A percentile compares a stretch with the other conserved stretches of the same genome.
Conservation (phyloP, 257 asterid species). For the Nicotiana tomentosiformis region DNA sequence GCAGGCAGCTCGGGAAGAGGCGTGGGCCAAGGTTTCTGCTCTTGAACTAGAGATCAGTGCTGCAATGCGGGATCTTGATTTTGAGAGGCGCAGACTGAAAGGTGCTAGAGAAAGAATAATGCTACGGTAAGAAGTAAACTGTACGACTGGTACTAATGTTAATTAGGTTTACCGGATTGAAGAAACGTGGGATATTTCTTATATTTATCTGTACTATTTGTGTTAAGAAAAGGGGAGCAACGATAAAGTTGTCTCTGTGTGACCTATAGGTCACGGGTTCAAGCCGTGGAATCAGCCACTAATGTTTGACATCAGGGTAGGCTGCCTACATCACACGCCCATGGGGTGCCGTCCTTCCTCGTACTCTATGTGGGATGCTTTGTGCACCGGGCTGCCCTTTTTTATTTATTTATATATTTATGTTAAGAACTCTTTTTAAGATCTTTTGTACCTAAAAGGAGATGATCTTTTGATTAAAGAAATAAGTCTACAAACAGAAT, state of each 20-base stretch:
- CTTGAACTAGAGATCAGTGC: conserved; percentile 96
- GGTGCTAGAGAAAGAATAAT: conserved; percentile 94
- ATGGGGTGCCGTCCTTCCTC: too few species aligned
- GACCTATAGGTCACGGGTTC: too few species aligned
- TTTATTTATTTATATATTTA: too few species aligned
- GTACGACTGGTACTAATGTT: background rate
- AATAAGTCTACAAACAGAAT: background rate
- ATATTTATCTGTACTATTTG: background rate
- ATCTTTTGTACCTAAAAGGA: background rate
- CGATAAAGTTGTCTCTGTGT: too few species aligned
- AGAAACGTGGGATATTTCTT: background rate
- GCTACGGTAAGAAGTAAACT: conserved; percentile 68
- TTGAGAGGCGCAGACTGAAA: conserved; percentile 83
- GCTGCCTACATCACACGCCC: too few species aligned
- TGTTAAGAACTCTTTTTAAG: background rate
- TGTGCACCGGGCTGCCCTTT: too few species aligned
- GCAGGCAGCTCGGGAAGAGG: conserved; percentile 99
- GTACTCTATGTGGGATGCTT: too few species aligned
- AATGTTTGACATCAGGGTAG: too few species aligned
- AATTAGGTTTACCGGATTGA: background rate
- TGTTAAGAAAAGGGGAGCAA: background rate
- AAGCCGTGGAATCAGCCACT: too few species aligned
- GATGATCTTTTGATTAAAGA: background rate
- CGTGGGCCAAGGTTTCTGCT: conserved; percentile 97
- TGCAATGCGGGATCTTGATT: conserved; percentile 89